Evolutionary conservation across 805 yeast genomes (phyloP).

Genomic region (Saturnispora besseyi): DNA sequence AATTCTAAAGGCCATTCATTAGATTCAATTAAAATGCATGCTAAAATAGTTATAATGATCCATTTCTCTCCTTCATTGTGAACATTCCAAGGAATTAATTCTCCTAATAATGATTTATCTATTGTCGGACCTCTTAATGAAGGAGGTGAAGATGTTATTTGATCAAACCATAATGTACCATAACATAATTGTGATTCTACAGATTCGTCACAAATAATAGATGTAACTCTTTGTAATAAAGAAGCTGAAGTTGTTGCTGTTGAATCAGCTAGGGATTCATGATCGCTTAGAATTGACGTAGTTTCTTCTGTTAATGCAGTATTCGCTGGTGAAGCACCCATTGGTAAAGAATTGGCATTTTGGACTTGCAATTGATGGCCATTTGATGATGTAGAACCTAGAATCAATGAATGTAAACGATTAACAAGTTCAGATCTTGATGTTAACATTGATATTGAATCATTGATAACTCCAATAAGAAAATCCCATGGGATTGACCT

Average conservation of each 20-base stretch:
- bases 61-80: slow-evolving; percentile 43
- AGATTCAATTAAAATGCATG: slow-evolving; percentile 34
- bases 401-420: slow-evolving; percentile 2
- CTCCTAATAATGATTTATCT: slow-evolving; percentile 56
- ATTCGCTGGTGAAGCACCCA: slow-evolving; percentile 5
- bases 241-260: not conserved
- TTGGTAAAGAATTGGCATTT: not conserved
- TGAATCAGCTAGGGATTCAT: slow-evolving; percentile 2
- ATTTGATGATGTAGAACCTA: not conserved
- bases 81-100: slow-evolving; percentile 35
- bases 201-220: slow-evolving; percentile 29
- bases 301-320: slow-evolving; percentile 7
- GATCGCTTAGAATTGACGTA: not conserved
- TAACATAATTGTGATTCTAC: slow-evolving; percentile 73
- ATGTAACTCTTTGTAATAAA: slow-evolving; percentile 49
- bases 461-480: slow-evolving; percentile 54
- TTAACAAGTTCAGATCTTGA: slow-evolving; percentile 18
- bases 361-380: not conserved
- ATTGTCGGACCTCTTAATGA: slow-evolving; percentile 53
- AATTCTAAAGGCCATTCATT: slow-evolving; percentile 5
- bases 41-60: slow-evolving; percentile 42
- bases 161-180: slow-evolving; percentile 78
- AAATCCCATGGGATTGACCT: slow-evolving; percentile 53
- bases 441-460: slow-evolving; percentile 34
- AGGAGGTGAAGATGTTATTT: slow-evolving; percentile 43